A percentile compares a stretch with the other conserved stretches of the same genome.
Evolutionary conservation across 257 asterid species (phyloP).

Genomic region (Capsicum baccatum): DNA sequence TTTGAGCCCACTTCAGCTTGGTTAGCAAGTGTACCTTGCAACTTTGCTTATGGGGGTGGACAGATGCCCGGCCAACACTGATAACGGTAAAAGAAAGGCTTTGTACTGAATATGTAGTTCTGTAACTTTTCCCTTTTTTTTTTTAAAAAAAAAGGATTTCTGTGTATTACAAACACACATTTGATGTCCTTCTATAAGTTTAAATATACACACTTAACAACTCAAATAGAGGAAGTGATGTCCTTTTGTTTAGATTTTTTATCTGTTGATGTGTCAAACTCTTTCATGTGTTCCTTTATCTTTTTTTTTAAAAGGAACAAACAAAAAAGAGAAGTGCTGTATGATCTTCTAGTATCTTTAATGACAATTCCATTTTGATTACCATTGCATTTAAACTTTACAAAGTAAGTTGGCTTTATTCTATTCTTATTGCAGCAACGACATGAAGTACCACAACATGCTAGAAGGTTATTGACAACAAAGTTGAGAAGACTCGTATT

Average conservation of each 20-base stretch:
- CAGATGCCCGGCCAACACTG: background rate
- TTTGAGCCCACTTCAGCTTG: background rate
- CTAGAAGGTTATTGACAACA: constrained; percentile 49
- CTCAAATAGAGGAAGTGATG: constrained; percentile 20
- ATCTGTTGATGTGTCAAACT: constrained; percentile 21
- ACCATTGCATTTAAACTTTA: constrained; percentile 1
- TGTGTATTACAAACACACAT: background rate
- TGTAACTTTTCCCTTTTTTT: background rate
- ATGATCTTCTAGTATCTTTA: constrained; percentile 17
- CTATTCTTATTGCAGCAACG: constrained; percentile 43
- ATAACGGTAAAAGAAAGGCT: background rate
- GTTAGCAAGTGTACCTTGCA: constrained; percentile 15
- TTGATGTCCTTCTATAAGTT: constrained; percentile 8
- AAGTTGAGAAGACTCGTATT: constrained; percentile 55
- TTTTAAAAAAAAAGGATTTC: background rate
- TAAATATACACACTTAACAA: background rate
- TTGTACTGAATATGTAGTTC: background rate
- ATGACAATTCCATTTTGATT: constrained; percentile 1
- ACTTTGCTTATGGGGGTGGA: constrained; percentile 18
- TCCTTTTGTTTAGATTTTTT: background rate
- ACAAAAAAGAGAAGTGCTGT: background rate
- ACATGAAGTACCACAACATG: constrained; percentile 46
- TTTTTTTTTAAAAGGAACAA: background rate
- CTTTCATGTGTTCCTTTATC: background rate
- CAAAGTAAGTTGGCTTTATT: background rate